Evolutionary conservation across 768 basidiomycete species (phyloP).

Genomic region (Paxillus ammoniavirescens): DNA sequence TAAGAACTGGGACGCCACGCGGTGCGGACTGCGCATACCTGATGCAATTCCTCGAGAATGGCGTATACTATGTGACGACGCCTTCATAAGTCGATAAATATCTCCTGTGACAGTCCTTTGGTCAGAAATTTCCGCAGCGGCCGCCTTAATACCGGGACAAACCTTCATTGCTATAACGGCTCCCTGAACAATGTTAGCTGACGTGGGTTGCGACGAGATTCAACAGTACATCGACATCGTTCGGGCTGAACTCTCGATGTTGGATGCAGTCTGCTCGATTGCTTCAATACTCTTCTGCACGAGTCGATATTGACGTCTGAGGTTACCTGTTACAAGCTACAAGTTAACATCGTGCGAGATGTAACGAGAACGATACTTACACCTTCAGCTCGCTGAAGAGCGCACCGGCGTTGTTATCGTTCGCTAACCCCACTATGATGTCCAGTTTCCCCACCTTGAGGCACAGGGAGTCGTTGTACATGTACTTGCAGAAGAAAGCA

Average conservation of each 20-base stretch:
- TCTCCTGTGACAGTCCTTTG: too few species aligned
- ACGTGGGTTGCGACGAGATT: slow-evolving; percentile 92
- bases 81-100: too few species aligned
- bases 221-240: slow-evolving; percentile 84
- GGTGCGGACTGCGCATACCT: slow-evolving; percentile 42
- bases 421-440: slow-evolving; percentile 93
- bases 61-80: too few species aligned
- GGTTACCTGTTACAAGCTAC: slow-evolving; percentile 61
- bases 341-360: slow-evolving; percentile 2
- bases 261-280: slow-evolving; percentile 94
- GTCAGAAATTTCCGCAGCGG: background rate
- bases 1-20: background rate
- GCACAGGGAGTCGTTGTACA: slow-evolving; percentile 98
- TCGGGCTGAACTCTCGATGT: slow-evolving; percentile 89
- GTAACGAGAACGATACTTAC: slow-evolving; percentile 43
- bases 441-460: slow-evolving; percentile 98
- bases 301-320: slow-evolving; percentile 97
- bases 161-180: slow-evolving; percentile 99
- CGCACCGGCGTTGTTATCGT: slow-evolving; percentile 91
- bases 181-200: slow-evolving; percentile 95
- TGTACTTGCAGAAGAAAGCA: slow-evolving; percentile 99
- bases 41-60: slow-evolving; percentile 86
- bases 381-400: slow-evolving; percentile 94
- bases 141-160: slow-evolving; percentile 5
- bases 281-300: slow-evolving; percentile 93